Conservation (phyloP, 1,284 basidiomycete species). For the Anthracocystis walkeri region DNA sequence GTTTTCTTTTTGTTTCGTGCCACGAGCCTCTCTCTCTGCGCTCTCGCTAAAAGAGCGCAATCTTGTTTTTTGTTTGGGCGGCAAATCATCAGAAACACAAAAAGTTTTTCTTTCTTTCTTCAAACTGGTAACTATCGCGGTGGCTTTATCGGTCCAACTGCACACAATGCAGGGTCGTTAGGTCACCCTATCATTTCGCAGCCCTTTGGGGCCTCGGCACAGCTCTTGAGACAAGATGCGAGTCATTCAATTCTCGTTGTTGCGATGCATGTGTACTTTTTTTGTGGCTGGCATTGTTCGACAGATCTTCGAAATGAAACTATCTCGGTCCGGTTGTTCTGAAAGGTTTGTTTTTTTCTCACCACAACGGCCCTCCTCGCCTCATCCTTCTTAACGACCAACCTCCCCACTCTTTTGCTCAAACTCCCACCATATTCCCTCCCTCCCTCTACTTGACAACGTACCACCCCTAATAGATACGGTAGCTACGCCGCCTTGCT, state of each 20-base stretch:
- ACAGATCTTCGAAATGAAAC: slow-evolving; percentile 9
- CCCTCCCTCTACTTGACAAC: neutral
- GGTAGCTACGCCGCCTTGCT: no score
- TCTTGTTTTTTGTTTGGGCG: neutral
- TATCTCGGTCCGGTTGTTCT: slow-evolving; percentile 3
- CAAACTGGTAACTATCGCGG: neutral
- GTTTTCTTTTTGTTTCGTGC: neutral
- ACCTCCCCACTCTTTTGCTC: neutral
- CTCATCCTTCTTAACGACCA: slow-evolving; percentile 1
- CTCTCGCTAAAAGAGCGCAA: slow-evolving; percentile 4
- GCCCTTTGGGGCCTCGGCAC: neutral
- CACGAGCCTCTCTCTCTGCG: neutral
- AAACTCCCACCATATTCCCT: neutral
- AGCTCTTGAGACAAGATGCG: neutral
- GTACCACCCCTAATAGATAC: no score
- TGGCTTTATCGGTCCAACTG: slow-evolving; percentile 1
- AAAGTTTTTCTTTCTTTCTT: neutral
- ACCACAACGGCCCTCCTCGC: neutral
- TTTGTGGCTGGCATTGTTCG: slow-evolving; percentile 8
- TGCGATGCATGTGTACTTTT: neutral
- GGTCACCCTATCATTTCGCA: slow-evolving; percentile 2
- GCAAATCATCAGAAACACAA: neutral
- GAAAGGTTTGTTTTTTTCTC: neutral
- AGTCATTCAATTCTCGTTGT: neutral
- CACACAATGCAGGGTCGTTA: neutral